phyloP scores from a whole-genome alignment of 164 flowering plant genomes.

The Chloranthus sessilifolius region DNA sequence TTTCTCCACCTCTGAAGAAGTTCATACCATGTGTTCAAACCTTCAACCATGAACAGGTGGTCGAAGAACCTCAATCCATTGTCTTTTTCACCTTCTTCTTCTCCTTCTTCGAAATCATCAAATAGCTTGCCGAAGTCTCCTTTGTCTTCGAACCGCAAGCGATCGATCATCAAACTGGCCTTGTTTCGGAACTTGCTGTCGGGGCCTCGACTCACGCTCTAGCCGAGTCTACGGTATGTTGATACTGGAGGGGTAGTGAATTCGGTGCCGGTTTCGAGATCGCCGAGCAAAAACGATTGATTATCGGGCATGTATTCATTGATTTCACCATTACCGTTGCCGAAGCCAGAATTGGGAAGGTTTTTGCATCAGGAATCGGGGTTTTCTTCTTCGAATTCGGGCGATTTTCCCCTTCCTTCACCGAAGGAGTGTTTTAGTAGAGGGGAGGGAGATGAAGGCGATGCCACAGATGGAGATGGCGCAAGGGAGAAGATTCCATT shows the following conservation, averaged over 20 bases:
- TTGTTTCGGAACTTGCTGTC: slow-evolving; percentile 9
- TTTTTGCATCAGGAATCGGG: slow-evolving; percentile 2
- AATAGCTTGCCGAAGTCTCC: neutral
- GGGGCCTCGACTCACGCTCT: slow-evolving; percentile 20
- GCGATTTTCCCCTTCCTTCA: slow-evolving; percentile 24
- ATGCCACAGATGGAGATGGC: slow-evolving; percentile 11
- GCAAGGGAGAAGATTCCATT: neutral
- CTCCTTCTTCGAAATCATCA: slow-evolving; percentile 13
- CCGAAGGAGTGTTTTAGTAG: slow-evolving; percentile 23
- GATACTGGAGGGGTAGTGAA: slow-evolving; percentile 8
- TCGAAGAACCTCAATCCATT: too few relatives aligned
- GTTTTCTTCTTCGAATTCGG: neutral
- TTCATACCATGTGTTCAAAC: too few relatives aligned
- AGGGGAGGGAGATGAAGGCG: slow-evolving; percentile 8
- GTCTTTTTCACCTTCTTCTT: too few relatives aligned
- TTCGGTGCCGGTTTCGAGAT: slow-evolving; percentile 2
- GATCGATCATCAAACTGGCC: slow-evolving; percentile 4
- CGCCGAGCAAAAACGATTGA: neutral
- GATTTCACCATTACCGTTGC: slow-evolving; percentile 21
- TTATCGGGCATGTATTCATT: neutral
- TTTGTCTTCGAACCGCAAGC: too few relatives aligned
- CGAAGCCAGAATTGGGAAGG: slow-evolving; percentile 11
- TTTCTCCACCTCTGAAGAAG: too few relatives aligned
- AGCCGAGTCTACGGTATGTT: slow-evolving; percentile 19
- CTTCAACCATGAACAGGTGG: too few relatives aligned